Base-by-base conservation (phyloP, 2,329 filamentous ascomycete species). In the Pseudogymnoascus sp. region DNA sequence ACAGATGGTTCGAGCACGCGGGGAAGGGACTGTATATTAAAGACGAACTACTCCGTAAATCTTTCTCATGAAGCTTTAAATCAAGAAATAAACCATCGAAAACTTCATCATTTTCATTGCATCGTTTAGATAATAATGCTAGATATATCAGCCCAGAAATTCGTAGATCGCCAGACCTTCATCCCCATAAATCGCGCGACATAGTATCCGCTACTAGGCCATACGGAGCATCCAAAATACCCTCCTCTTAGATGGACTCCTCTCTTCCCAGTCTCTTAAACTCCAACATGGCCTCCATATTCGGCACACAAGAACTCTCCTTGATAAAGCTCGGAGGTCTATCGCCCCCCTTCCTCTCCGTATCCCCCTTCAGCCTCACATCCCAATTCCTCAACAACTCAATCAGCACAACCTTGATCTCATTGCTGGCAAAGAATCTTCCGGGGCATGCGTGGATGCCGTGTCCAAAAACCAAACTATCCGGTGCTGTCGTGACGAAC, bases 281-380 rank as follows among this genome's bases (percentile, higher is more conserved):
- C 58, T 67, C 64, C 30, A 68, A n/a, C 33, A 60, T 58, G 1
- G 62, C 64, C 41, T 58, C 37, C n/a, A 50, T 58, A 63, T 67
- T 61, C 4, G 66, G 63, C 28, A 41, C 30, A 57, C 62, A 60
- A 14, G 6, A 22, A 14, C 47, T 57, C 37, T 62, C 57, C 4
- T 7, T 37, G 33, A 37, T 57, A 6, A 57, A 18, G 62, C 93
- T 66, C 77, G 96, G 7, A 81, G 82, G 59, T 92, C 86, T 65
- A 87, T 91, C 63, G 82, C 86, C 12, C 83, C 87, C 11, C 77
- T 89, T 59, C 90, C 91, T 3, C 78, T 97, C 47, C 91, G 97
- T 74, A 85, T 97, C 69, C 94, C 90, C 67, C 80, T 96, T 60
- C 35, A 68, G 59, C 36, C 64, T 66, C 36, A 68, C 58, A 57